Evolutionary conservation across 83 land plant genomes (phyloP), one percentile per base, ranked within the genome.

Genomic region (Larix sibirica): DNA sequence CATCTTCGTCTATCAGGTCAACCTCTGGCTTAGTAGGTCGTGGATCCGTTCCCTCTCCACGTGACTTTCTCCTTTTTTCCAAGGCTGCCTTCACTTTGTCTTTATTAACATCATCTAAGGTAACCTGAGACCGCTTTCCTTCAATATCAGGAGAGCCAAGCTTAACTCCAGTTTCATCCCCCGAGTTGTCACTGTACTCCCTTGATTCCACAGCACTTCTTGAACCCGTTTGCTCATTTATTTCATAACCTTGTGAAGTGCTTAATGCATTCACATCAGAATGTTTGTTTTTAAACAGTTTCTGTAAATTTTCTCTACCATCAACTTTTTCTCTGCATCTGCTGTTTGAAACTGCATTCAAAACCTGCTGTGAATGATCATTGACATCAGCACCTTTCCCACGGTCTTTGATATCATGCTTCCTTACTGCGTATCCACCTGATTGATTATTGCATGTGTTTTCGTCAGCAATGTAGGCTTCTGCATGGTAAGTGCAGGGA

Each of bases 1-100:
- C 95, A 79, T 94, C 93, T 42, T 91, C 95, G 87, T 93, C 95
- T 61, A 88, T 83, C 2, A 80, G 62, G 60, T 92, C 94, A 26
- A 81, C 33, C 61, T 86, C 87, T 16, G 71, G 26, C 4, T 66
- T 70, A 23, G 71, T 62, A 75, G 83, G 80, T 40, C 66, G 82
- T 16, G 83, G 61, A 26, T 83, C 87, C 10, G 59, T 73, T 6
- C 85, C 87, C 78, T 79, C 85, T 28, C 77, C 85, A 10, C 84
- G 78, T 23, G 82, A 80, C 71, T 92, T 94, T 31, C 89, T 75
- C 47, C 88, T 60, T 69, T 92, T 92, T 79, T 91, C 92, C 26
- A 88, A n/a, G 4, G 88, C 88, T 69, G 91, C 91, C 81, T 94
- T 94, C 67, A 92, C 75, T 80, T 89, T 92, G 70, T 87, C 95